Evolutionary conservation across 1,139 yeast species (phyloP).

Genomic region (Suhomyces ambrosiae): DNA sequence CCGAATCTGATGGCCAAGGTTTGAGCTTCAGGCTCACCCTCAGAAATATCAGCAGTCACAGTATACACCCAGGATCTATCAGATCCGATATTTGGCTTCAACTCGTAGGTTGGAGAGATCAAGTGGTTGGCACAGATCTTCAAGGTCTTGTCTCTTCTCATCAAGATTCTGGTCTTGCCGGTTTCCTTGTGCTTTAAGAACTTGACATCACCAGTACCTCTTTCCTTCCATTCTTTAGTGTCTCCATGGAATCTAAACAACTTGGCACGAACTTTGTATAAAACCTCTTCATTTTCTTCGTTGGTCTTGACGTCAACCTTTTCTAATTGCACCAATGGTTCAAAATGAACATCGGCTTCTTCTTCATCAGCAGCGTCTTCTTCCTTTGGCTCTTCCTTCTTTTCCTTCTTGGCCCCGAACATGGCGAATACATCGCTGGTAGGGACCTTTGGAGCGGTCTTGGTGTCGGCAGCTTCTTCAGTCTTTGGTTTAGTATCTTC

Average conservation of each 20-base stretch:
- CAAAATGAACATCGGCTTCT: slow-evolving; percentile 93
- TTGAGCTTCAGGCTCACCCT: slow-evolving; percentile 94
- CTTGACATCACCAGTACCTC: slow-evolving; percentile 98
- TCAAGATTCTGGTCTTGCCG: slow-evolving; percentile 81
- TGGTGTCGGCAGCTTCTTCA: too few species aligned
- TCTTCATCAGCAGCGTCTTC: slow-evolving; percentile 77
- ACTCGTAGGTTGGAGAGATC: slow-evolving; percentile 79
- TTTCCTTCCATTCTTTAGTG: slow-evolving; percentile 96
- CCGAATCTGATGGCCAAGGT: slow-evolving; percentile 97
- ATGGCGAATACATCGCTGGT: slow-evolving; percentile 81
- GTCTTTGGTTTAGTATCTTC: slow-evolving; percentile 39
- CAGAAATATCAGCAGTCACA: slow-evolving; percentile 92
- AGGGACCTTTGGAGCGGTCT: slow-evolving; percentile 53
- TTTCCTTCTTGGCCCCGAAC: slow-evolving; percentile 84
- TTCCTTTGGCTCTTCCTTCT: slow-evolving; percentile 50
- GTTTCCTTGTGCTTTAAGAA: slow-evolving; percentile 85
- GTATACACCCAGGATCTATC: slow-evolving; percentile 98
- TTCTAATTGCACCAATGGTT: slow-evolving; percentile 92
- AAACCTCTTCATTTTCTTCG: slow-evolving; percentile 92
- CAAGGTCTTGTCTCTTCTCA: slow-evolving; percentile 98
- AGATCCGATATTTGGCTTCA: slow-evolving; percentile 92
- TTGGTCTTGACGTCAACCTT: slow-evolving; percentile 95
- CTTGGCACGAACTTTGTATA: slow-evolving; percentile 90
- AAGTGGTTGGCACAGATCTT: slow-evolving; percentile 98
- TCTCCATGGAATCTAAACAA: slow-evolving; percentile 85